A percentile compares a stretch with the other conserved stretches of the same genome.
phyloP scores from a whole-genome alignment of 2,329 filamentous ascomycete genomes.

The Colletotrichum tabaci region DNA sequence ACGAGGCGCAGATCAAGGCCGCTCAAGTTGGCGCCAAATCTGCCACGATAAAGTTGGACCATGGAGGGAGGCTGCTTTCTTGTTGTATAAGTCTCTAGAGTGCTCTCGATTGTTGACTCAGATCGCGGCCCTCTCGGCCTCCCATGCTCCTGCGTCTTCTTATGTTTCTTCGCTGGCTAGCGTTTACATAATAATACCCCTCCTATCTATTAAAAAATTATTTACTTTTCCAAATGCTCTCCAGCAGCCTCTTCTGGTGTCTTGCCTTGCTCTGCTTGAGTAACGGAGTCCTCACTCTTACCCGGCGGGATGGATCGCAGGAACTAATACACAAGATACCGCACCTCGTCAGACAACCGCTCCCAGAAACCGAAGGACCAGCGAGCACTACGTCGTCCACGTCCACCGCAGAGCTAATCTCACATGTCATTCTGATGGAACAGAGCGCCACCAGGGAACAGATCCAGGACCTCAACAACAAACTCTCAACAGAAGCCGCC shows the following conservation, averaged over 20 bases:
- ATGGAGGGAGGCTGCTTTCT: no score
- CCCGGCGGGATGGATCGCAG: neutral
- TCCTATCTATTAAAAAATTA: neutral
- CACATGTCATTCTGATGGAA: neutral
- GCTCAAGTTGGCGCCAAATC: neutral
- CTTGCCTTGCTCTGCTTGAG: slow-evolving; percentile 5
- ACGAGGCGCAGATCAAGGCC: no score
- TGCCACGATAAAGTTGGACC: no score
- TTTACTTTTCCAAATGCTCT: neutral
- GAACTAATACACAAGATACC: neutral
- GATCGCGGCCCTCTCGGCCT: neutral
- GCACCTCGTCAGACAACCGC: slow-evolving; percentile 7
- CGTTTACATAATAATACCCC: neutral
- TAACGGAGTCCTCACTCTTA: neutral
- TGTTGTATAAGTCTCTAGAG: neutral
- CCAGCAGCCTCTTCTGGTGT: neutral
- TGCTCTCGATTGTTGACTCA: no score
- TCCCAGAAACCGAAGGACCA: neutral
- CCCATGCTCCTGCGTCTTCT: neutral
- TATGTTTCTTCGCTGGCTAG: neutral
- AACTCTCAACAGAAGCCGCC: neutral
- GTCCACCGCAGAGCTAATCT: neutral
- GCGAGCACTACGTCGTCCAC: slow-evolving; percentile 12
- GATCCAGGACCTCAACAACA: slow-evolving; percentile 8
- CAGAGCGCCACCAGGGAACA: slow-evolving; percentile 6